Conservation (phyloP, 176 grass and related monocot species). For the Oropetium thomaeum region DNA sequence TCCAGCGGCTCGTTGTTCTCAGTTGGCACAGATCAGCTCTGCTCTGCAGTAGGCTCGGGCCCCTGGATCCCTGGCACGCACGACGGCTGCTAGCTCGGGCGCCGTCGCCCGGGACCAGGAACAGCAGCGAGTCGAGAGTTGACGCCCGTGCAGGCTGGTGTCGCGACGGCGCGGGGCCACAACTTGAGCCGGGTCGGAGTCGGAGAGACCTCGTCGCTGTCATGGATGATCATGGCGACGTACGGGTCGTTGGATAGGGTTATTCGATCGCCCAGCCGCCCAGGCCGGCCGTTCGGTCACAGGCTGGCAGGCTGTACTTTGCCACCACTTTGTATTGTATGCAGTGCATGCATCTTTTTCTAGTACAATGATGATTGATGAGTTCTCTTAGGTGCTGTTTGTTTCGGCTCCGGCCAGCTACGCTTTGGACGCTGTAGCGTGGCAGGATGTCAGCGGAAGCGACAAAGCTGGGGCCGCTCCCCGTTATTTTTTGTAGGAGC, state of each 20-base stretch:
- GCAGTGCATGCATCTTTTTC: no score
- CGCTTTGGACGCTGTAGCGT: no score
- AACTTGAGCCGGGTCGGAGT: background rate
- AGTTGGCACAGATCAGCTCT: background rate
- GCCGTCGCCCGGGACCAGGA: background rate
- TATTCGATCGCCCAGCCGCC: no score
- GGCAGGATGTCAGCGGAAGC: no score
- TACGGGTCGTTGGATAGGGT: no score
- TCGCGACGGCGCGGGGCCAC: background rate
- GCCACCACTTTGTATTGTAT: no score
- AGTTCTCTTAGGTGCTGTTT: no score
- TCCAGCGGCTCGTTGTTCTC: background rate
- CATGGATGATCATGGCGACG: background rate
- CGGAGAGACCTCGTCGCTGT: background rate
- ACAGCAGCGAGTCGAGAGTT: background rate
- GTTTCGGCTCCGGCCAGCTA: no score
- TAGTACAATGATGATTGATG: no score
- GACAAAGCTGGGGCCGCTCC: no score
- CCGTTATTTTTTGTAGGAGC: no score
- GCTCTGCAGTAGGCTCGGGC: background rate
- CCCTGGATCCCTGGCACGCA: background rate
- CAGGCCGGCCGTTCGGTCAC: background rate
- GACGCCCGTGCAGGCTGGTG: slow-evolving; percentile 2
- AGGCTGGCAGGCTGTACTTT: slow-evolving; percentile 15
- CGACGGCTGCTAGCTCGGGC: background rate